Base-by-base conservation (phyloP, 1,284 basidiomycete genomes). In the Moesziomyces globuligerus region DNA sequence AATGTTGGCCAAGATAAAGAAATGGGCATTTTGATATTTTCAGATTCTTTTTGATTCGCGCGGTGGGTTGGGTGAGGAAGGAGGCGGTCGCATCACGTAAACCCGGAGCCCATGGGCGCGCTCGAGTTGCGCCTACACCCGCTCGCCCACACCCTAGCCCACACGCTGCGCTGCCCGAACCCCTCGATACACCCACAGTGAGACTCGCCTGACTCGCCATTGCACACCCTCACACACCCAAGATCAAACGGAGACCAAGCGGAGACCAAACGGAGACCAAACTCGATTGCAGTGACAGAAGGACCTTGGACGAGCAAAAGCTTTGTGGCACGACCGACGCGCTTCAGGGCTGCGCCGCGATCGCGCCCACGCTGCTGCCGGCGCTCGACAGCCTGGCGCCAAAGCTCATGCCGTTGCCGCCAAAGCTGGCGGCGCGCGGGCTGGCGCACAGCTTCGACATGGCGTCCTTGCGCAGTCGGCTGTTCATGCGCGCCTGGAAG, bases 361-460 rank as follows among this genome's bases (percentile, higher is more conserved):
- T 18, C 7, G 48, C 42, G 18, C 52, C 48, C 2, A 56, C 66
- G 40, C 50, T 69, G 55, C 66, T 69, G 42, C 59, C 55, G 9
- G 61, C 56, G 28, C 68, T 66, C 42, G 61, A 56, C 37, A 65
- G 23, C 10, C 68, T 41, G 23, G 61, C 53, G 3, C 68, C 71
- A 44, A 73, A 73, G 54, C 65, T 66, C 53, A 69, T 52, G 15
- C 58, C 66, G 38, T 65, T 61, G 47, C 61, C 68, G 18, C 61
- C 68, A 55, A 72, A 72, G 52, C 58, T 71, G 1, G 67, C 74
- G 4, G 72, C 73, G 39, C 76, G 62, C 5, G 76, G 76, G 46
- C 72, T 75, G 21, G 69, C 70, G 46, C 75, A 78, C 15, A 79
- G 65, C 60, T 76, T 76, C 20, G 65, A 74, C 75, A 79, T 75